These are phyloP conservation scores for Citrus australasica DNA, from an alignment of 345 rosid genomes.

Conservation along the genomic window DNA sequence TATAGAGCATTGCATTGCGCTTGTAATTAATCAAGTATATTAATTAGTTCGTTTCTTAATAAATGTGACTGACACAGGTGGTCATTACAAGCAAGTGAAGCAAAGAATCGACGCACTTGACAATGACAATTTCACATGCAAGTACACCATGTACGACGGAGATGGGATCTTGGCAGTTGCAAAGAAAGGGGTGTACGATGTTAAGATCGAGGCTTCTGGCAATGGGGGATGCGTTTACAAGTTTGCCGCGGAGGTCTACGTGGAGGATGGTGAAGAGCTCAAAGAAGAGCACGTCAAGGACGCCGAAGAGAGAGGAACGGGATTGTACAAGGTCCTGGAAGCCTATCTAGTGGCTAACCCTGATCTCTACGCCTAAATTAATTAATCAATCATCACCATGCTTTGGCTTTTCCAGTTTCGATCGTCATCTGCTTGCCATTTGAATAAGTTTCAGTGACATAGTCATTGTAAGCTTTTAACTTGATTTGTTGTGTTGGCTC, in stretches of 20 bases:
- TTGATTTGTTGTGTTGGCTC: background rate
- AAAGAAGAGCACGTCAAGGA: slow-evolving; percentile 27
- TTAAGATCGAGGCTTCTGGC: slow-evolving; percentile 13
- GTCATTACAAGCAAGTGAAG: slow-evolving; percentile 25
- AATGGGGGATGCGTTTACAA: slow-evolving; percentile 4
- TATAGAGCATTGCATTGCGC: no score
- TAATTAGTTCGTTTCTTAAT: no score
- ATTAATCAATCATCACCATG: background rate
- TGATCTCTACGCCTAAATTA: slow-evolving; percentile 15
- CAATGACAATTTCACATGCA: slow-evolving; percentile 19
- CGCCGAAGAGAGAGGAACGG: slow-evolving; percentile 17
- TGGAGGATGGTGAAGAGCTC: background rate
- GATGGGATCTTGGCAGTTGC: background rate
- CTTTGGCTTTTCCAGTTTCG: background rate
- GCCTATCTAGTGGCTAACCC: slow-evolving; percentile 41
- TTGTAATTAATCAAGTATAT: no score
- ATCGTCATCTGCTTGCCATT: no score
- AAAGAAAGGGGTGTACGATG: slow-evolving; percentile 20
- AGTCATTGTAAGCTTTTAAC: background rate
- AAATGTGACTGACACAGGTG: background rate
- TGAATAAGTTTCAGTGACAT: background rate
- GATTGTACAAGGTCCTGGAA: slow-evolving; percentile 31
- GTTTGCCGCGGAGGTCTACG: background rate
- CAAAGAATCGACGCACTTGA: slow-evolving; percentile 33
- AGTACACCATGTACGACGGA: slow-evolving; percentile 34